These are phyloP conservation scores for Streptanthus diversifolius DNA, from an alignment of 345 rosid species.

Conservation along the genomic window DNA sequence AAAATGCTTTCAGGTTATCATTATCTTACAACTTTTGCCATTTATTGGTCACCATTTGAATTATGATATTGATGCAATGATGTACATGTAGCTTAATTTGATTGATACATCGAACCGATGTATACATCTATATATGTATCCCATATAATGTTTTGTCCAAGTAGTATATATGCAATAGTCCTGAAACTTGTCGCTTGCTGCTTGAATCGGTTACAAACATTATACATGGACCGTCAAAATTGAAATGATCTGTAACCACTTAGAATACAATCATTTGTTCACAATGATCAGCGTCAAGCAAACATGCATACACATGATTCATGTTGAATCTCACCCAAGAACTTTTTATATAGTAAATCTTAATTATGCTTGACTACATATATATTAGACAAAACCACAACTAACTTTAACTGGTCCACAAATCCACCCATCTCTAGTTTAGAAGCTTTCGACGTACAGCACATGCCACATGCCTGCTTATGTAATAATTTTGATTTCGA, in stretches of 20 bases:
- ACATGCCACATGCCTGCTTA: slow-evolving; percentile 22
- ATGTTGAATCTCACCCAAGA: not conserved
- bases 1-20: not conserved
- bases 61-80: not conserved
- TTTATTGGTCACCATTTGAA: not conserved
- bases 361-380: not conserved
- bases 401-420: slow-evolving; percentile 22
- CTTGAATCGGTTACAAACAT: not conserved
- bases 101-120: not conserved
- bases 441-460: not conserved
- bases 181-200: not conserved
- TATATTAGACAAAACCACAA: slow-evolving; percentile 13
- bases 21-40: not conserved
- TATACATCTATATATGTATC: not conserved
- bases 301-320: slow-evolving; percentile 1
- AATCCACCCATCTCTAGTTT: slow-evolving; percentile 19
- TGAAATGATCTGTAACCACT: not conserved
- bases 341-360: not conserved
- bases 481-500: not conserved
- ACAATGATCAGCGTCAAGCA: not conserved
- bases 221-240: not conserved
- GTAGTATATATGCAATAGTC: not conserved
- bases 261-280: not conserved
- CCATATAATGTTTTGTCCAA: not conserved
- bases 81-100: not conserved